These are phyloP conservation scores for Thraustochytrium sp. DNA, from an alignment of 352 stramenopile genomes.

Conservation along the genomic window DNA sequence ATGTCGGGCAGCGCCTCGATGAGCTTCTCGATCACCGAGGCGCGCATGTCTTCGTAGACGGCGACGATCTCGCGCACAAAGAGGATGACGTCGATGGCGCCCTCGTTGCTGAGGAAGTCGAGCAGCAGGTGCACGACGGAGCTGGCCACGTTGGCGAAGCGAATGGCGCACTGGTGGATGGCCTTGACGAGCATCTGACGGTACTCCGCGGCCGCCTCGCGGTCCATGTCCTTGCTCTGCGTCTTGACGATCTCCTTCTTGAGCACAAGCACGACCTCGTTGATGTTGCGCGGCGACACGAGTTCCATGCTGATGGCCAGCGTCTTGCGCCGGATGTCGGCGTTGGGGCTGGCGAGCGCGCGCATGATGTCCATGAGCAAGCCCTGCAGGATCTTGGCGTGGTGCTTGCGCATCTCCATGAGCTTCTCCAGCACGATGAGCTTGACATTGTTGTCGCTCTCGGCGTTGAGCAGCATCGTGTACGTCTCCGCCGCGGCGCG, in stretches of 20 bases:
- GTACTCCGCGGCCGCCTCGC: slow-evolving; percentile 82
- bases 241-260: slow-evolving; percentile 75
- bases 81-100: slow-evolving; percentile 94
- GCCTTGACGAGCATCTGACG: slow-evolving; percentile 93
- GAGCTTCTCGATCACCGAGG: slow-evolving; percentile 87
- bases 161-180: slow-evolving; percentile 94
- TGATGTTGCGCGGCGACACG: slow-evolving; percentile 92
- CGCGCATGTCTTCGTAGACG: slow-evolving; percentile 84
- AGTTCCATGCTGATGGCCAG: slow-evolving; percentile 96
- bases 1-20: slow-evolving; percentile 88
- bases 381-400: slow-evolving; percentile 87
- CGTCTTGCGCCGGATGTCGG: slow-evolving; percentile 94
- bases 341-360: slow-evolving; percentile 88
- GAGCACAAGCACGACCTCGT: slow-evolving; percentile 85
- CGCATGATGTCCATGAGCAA: slow-evolving; percentile 98
- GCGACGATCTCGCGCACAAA: slow-evolving; percentile 98
- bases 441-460: slow-evolving; percentile 99
- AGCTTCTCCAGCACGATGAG: slow-evolving; percentile 98
- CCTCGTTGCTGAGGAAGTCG: slow-evolving; percentile 92
- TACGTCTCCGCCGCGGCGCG: slow-evolving; percentile 94
- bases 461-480: slow-evolving; percentile 89
- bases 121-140: slow-evolving; percentile 97
- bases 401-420: slow-evolving; percentile 89
- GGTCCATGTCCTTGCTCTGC: slow-evolving; percentile 73
- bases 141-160: slow-evolving; percentile 94